Base-by-base conservation (phyloP, 78 protist species). In the Dictyostelium firmibasis region DNA sequence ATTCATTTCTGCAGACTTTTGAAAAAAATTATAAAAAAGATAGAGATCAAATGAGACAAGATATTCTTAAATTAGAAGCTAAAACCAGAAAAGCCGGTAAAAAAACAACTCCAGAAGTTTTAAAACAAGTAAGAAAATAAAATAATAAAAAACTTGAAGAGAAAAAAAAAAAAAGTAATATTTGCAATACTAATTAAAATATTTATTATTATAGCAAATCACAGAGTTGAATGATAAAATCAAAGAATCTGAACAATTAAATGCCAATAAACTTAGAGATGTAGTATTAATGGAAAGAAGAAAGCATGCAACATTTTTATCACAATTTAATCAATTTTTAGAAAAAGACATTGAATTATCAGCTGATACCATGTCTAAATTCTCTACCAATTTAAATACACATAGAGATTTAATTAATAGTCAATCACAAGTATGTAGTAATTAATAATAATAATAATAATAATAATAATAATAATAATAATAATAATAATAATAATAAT, bases 81-180 rank as follows among this genome's bases (percentile, higher is more conserved):
- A 89, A 60, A 64, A 89, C 94, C 9, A 89, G 86, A 89, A 89
- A 89, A 81, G 94, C 94, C n/a, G 94, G 94, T 50, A 89, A 89
- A 69, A 89, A 89, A 57, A 89, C 94, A 29, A 89, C 94, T 36
- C 84, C 94, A 33, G 94, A 89, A 47, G 94, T 89, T 23, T 75
- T 89, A 27, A 89, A 89, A 89, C 94, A 89, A 70, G 77, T 67
- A 67, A 67, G 14, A 47, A 47, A 16, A 47, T 1, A 47, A 47
- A 47, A 41, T 9, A 41, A 41, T 9, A 41, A 41, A 41, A n/a
- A n/a, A n/a, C n/a, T n/a, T n/a, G n/a, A 47, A 47, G 57, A 47
- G 14, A 47, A 47, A 47, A 41, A 41, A 41, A 41, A 41, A 41
- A 41, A 41, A n/a, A n/a, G n/a, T n/a, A n/a, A n/a, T n/a, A n/a